Evolutionary conservation across 2,329 filamentous ascomycete genomes (phyloP).

Genomic region (Periconia sp.): DNA sequence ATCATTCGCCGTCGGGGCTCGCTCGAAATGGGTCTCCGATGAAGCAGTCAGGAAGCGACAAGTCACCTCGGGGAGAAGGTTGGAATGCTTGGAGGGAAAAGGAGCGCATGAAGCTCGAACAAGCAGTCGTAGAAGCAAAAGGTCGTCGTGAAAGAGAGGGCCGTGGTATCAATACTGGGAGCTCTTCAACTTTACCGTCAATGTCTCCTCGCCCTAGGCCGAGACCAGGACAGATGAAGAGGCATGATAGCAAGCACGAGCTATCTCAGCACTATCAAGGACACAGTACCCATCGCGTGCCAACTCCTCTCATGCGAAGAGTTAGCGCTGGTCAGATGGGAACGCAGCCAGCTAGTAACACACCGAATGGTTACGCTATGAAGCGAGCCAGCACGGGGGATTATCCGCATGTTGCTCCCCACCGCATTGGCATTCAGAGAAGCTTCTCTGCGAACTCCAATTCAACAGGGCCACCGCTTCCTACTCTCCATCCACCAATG

Average conservation of each 20-base stretch:
- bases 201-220: conserved; percentile 11
- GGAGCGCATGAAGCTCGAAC: conserved; percentile 22
- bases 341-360: not conserved
- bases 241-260: conserved; percentile 22
- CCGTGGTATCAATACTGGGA: conserved; percentile 12
- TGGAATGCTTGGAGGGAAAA: conserved; percentile 27
- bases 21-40: not conserved
- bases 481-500: too few species aligned
- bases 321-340: conserved; percentile 8
- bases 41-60: not conserved
- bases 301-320: conserved; percentile 7
- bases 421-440: not conserved
- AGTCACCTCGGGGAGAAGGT: too few species aligned
- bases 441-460: not conserved
- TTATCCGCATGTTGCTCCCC: not conserved
- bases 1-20: not conserved
- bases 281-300: conserved; percentile 8
- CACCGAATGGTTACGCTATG: not conserved
- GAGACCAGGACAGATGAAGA: conserved; percentile 12
- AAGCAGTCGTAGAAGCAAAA: conserved; percentile 18
- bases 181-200: conserved; percentile 12
- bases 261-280: conserved; percentile 19
- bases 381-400: not conserved
- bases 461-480: too few species aligned
- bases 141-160: conserved; percentile 15